A percentile compares a stretch with the other conserved stretches of the same genome.
Evolutionary conservation across 345 rosid genomes (phyloP).

Genomic region (Salix viminalis): DNA sequence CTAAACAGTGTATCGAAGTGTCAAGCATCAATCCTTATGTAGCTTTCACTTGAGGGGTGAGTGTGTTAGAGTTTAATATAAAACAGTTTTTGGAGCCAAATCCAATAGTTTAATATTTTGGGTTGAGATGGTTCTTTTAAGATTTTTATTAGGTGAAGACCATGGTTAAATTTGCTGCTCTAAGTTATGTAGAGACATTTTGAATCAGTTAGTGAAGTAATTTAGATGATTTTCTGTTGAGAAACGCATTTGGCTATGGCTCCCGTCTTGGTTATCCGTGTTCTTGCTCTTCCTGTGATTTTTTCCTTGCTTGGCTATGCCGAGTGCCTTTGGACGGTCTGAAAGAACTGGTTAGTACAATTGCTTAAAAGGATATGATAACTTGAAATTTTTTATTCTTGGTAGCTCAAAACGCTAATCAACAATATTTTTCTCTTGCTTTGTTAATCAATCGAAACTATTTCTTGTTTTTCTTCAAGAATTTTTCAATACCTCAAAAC

Average conservation of each 20-base stretch:
- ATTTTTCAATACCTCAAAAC: background rate
- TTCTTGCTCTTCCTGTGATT: no score
- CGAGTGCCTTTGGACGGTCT: background rate
- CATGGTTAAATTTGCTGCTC: background rate
- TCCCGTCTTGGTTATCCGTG: no score
- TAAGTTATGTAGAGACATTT: background rate
- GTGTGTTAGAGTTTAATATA: no score
- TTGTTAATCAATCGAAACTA: background rate
- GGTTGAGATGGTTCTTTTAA: background rate
- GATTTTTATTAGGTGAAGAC: background rate
- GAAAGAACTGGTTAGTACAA: background rate
- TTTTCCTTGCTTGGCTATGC: background rate
- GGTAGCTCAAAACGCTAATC: no score
- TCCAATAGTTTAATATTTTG: no score
- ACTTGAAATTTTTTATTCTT: no score
- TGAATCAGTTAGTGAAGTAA: no score
- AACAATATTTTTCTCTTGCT: background rate
- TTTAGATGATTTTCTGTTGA: no score
- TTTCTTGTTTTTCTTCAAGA: background rate
- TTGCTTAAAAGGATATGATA: no score
- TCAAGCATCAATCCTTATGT: background rate
- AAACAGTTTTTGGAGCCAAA: no score
- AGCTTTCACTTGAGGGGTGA: no score
- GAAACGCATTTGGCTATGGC: no score
- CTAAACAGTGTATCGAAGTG: background rate